Percentiles rank a stretch among this genome's conserved stretches.
These are phyloP conservation scores for Alternaria panax DNA, from an alignment of 2,329 filamentous ascomycete species.

Conservation along the genomic window DNA sequence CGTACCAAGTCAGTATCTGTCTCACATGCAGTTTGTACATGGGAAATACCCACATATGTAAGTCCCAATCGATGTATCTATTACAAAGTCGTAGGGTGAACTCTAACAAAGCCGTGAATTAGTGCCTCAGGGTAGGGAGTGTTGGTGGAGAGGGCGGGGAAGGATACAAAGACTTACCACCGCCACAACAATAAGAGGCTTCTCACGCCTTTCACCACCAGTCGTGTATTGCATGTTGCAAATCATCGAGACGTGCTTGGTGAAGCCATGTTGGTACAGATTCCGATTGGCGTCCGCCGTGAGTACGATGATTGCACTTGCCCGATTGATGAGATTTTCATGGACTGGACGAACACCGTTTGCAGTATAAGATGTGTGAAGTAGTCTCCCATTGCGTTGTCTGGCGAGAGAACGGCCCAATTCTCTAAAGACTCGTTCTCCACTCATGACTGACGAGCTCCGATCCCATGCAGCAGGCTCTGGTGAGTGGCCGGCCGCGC, in stretches of 20 bases:
- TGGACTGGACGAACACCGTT: slow-evolving; percentile 92
- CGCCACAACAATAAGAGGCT: slow-evolving; percentile 87
- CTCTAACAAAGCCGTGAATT: no score
- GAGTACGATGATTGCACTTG: slow-evolving; percentile 86
- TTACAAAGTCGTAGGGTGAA: slow-evolving; percentile 95
- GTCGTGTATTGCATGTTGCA: slow-evolving; percentile 80
- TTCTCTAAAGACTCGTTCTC: slow-evolving; percentile 90
- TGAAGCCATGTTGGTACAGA: slow-evolving; percentile 91
- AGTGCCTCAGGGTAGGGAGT: no score
- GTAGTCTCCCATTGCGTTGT: slow-evolving; percentile 81
- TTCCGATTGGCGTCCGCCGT: slow-evolving; percentile 95
- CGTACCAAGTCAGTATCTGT: not conserved
- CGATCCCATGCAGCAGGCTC: slow-evolving; percentile 65
- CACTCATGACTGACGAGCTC: slow-evolving; percentile 78
- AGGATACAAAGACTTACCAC: slow-evolving; percentile 56
- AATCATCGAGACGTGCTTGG: slow-evolving; percentile 95
- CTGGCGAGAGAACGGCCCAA: slow-evolving; percentile 87
- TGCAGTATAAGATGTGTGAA: slow-evolving; percentile 94
- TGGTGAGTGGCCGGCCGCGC: slow-evolving; percentile 59
- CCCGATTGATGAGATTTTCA: slow-evolving; percentile 88
- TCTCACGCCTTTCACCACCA: slow-evolving; percentile 75
- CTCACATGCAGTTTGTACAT: not conserved
- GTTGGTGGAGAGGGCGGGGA: no score
- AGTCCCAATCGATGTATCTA: slow-evolving; percentile 87
- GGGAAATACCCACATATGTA: slow-evolving; percentile 75